Base-by-base conservation (phyloP, 2,329 filamentous ascomycete species). In the Coniochaeta hoffmannii region DNA sequence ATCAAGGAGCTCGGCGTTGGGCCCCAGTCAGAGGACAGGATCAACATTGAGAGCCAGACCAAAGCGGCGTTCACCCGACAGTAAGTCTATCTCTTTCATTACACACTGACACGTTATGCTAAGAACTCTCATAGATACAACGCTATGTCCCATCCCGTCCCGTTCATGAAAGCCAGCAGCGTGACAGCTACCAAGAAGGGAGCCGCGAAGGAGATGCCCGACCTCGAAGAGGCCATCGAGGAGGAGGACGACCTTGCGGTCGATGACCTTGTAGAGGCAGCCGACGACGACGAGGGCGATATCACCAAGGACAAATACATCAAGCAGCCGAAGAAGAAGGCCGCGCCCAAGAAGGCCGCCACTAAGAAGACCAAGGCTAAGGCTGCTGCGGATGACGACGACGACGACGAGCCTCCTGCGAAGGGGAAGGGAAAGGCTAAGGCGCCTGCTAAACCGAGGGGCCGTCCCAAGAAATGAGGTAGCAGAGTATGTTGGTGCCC, bases 241-340 rank as follows among this genome's bases (percentile, higher is more conserved):
- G 93, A 96, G 63, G 91, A 90, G 5, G 93, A 96, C 49, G 88
- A 86, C 19, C 86, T 79, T n/a, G 85, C 85, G 32, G 41, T 76
- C 28, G 72, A 83, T 1, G 80, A 82, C 34, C 68, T 75, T 3
- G 80, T 73, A 1, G 82, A 84, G 19, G 83, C 79, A 1, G 86
- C 86, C 0, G 88, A 89, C 4, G 87, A 89, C 0, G 87, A 90
- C 12, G 88, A 90, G 15, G 74, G 85, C n/a, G 90, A 96, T 67
- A 70, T 97, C 53, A 90, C 88, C 66, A 96, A 93, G 68, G 94
- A 99, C 72, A 97, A 97, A 71, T 97, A 96, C 66, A 92, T 97
- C 68, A 96, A 94, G 70, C 81, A 88, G 67, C 90, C 93, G 12
- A 97, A 96, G 78, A 84, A 82, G 60, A 90, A 78, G 76, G 57